Percentiles rank a stretch among this genome's conserved stretches.
Evolutionary conservation across 768 basidiomycete species (phyloP).

Genomic region (Russula emetica): DNA sequence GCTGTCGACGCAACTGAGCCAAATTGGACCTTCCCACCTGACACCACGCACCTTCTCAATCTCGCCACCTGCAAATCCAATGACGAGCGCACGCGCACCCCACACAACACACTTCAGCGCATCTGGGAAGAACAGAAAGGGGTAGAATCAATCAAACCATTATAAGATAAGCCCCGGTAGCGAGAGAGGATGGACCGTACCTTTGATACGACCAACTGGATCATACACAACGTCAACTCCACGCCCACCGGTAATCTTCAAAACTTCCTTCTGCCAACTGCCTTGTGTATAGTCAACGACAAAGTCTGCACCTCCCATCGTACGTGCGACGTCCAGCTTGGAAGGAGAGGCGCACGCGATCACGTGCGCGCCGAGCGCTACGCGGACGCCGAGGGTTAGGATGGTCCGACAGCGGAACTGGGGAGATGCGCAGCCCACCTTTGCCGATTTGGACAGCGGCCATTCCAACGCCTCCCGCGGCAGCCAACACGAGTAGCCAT

Average conservation of each 20-base stretch:
- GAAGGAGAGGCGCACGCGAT: constrained; percentile 83
- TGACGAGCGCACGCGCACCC: constrained; percentile 89
- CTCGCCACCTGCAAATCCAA: constrained; percentile 83
- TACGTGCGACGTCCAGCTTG: constrained; percentile 77
- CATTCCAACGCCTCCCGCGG: constrained; percentile 94
- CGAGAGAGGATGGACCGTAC: constrained; percentile 33
- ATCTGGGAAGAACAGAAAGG: constrained; percentile 45
- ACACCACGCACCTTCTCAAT: constrained; percentile 66
- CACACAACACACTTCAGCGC: constrained; percentile 90
- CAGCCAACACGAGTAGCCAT: constrained; percentile 89
- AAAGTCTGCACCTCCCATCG: constrained; percentile 77
- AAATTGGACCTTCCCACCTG: too few species aligned
- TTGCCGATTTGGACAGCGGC: constrained; percentile 92
- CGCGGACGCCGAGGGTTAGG: neutral
- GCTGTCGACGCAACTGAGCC: constrained; percentile 34
- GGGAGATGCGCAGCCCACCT: constrained; percentile 43
- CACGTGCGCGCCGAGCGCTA: constrained; percentile 87
- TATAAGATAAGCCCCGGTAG: neutral
- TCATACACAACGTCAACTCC: constrained; percentile 88
- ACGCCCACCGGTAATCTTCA: constrained; percentile 74
- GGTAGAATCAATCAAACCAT: neutral
- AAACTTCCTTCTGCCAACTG: constrained; percentile 88
- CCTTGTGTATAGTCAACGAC: constrained; percentile 70
- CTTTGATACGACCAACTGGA: constrained; percentile 76
- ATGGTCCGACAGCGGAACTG: neutral